Conservation (phyloP, 2,329 filamentous ascomycete species). For the Rhexocercosporidium sp. region DNA sequence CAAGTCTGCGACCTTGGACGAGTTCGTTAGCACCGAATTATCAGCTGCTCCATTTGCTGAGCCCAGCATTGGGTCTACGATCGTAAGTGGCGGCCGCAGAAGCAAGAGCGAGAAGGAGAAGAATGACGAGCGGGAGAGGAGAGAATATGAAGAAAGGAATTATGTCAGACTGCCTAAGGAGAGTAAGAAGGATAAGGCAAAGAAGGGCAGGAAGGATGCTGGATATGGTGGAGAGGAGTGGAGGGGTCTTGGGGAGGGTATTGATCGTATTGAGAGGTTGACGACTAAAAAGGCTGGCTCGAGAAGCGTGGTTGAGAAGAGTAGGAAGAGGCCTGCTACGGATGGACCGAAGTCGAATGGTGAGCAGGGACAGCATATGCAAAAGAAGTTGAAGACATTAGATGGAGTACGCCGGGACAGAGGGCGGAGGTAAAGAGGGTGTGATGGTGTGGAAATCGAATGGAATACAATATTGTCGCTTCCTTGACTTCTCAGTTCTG, state of each 20-base stretch:
- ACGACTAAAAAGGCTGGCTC: slow-evolving; percentile 70
- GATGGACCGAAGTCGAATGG: slow-evolving; percentile 73
- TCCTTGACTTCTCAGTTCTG: background rate
- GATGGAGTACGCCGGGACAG: slow-evolving; percentile 48
- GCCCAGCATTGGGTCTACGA: slow-evolving; percentile 91
- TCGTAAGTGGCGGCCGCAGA: slow-evolving; percentile 77
- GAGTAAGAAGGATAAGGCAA: slow-evolving; percentile 86
- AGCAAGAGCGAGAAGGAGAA: slow-evolving; percentile 79
- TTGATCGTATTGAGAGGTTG: slow-evolving; percentile 83
- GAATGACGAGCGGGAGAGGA: slow-evolving; percentile 77
- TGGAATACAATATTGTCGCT: background rate
- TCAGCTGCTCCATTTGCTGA: slow-evolving; percentile 81
- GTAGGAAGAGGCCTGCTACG: slow-evolving; percentile 78
- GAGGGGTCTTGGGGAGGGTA: slow-evolving; percentile 81
- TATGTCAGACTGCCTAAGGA: slow-evolving; percentile 85
- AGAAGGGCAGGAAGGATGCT: slow-evolving; percentile 54
- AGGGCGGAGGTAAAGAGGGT: slow-evolving; percentile 29
- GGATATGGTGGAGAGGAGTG: slow-evolving; percentile 94
- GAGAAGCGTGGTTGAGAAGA: slow-evolving; percentile 73
- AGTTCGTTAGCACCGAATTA: slow-evolving; percentile 87
- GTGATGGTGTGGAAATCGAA: background rate
- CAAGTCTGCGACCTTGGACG: slow-evolving; percentile 86
- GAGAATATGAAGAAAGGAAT: slow-evolving; percentile 90
- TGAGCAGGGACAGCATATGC: slow-evolving; percentile 74
- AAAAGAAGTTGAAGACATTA: slow-evolving; percentile 67